These are phyloP conservation scores for Mucor irregularis DNA, from an alignment of 371 early-diverging fungal species.

Conservation along the genomic window DNA sequence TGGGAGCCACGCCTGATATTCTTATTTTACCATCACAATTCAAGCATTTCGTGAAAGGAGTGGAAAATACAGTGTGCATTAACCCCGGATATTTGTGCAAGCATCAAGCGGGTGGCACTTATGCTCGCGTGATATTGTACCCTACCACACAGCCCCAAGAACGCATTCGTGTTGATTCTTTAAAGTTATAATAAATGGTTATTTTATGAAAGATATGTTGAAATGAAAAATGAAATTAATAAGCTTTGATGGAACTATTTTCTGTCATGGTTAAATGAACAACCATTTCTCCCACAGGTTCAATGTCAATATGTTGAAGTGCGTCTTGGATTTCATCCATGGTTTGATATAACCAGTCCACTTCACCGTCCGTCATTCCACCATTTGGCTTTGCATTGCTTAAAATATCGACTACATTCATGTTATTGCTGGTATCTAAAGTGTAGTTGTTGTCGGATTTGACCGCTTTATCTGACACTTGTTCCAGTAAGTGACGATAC, in stretches of 20 bases:
- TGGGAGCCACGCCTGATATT: conserved; percentile 73
- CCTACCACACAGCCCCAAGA: conserved; percentile 42
- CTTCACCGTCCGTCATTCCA: conserved; percentile 27
- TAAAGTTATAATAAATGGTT: conserved; percentile 49
- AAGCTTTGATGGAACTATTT: conserved; percentile 15
- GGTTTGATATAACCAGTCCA: conserved; percentile 41
- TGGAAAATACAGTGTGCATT: conserved; percentile 71
- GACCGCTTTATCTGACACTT: conserved; percentile 69
- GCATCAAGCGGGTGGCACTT: conserved; percentile 71
- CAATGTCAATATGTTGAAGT: conserved; percentile 41
- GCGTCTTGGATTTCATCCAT: conserved; percentile 49
- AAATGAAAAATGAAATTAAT: too few species aligned
- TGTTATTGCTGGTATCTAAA: conserved; percentile 9
- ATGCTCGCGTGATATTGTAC: conserved; percentile 68
- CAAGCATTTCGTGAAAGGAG: conserved; percentile 62
- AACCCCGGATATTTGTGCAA: conserved; percentile 81
- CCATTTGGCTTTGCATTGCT: conserved; percentile 26
- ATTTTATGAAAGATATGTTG: not conserved
- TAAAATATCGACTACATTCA: conserved; percentile 16
- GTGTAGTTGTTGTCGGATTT: not conserved
- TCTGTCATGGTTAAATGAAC: conserved; percentile 46
- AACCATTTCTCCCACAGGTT: conserved; percentile 51
- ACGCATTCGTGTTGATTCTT: conserved; percentile 63
- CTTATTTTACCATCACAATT: conserved; percentile 76
- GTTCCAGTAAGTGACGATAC: conserved; percentile 39